These are phyloP conservation scores for Talaromyces liani DNA, from an alignment of 495 filamentous ascomycete genomes.

Conservation along the genomic window DNA sequence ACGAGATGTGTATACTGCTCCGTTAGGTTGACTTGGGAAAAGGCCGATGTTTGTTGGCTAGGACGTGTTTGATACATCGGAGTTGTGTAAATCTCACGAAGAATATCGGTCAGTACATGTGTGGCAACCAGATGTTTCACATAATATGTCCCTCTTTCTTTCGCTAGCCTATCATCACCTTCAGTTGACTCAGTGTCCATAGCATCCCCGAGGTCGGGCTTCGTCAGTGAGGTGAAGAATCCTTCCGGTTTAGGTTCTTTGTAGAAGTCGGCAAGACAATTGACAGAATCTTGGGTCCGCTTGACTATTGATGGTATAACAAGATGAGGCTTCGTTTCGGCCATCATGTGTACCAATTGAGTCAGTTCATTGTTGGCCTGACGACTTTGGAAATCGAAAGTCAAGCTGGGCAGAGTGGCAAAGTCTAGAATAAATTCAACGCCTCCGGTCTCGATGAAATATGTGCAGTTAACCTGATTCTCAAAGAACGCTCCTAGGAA, in stretches of 20 bases:
- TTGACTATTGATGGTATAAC: conserved; percentile 73
- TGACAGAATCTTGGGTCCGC: conserved; percentile 59
- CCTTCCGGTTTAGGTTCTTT: conserved; percentile 39
- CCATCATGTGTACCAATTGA: conserved; percentile 67
- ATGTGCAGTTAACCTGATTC: conserved; percentile 65
- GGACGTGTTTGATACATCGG: conserved; percentile 55
- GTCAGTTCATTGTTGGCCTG: conserved; percentile 57
- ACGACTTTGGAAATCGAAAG: conserved; percentile 64
- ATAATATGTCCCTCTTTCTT: conserved; percentile 53
- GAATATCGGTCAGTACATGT: conserved; percentile 63
- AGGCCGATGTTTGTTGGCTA: conserved; percentile 45
- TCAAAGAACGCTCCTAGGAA: conserved; percentile 75
- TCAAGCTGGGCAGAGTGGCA: conserved; percentile 67
- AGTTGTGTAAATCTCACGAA: conserved; percentile 64
- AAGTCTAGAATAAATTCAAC: conserved; percentile 81
- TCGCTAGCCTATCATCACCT: conserved; percentile 17
- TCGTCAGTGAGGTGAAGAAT: conserved; percentile 61
- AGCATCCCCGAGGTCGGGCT: conserved; percentile 19
- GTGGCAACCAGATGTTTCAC: conserved; percentile 70
- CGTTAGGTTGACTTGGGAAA: conserved; percentile 65
- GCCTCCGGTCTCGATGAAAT: conserved; percentile 71
- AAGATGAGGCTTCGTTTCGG: conserved; percentile 76
- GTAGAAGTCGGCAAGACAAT: conserved; percentile 59
- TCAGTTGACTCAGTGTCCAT: conserved; percentile 15
- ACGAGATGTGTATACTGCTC: conserved; percentile 69